Conservation (phyloP, 1,284 basidiomycete genomes). For the Papiliotrema fonsecae region DNA sequence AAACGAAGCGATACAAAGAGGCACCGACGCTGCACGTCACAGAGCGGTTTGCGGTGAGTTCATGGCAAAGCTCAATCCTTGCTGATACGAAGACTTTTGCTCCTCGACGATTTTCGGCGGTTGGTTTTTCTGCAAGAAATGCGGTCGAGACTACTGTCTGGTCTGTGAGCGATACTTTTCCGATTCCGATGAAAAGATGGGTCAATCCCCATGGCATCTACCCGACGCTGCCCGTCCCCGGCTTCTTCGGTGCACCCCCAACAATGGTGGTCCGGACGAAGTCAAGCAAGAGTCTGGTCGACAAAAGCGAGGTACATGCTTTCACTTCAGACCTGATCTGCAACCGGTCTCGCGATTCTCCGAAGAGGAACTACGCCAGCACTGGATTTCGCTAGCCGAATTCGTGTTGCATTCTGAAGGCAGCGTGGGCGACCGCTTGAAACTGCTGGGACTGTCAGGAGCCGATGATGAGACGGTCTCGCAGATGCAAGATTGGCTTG, state of each 20-base stretch:
- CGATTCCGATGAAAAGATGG: slow-evolving; percentile 57
- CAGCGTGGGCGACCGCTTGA: slow-evolving; percentile 19
- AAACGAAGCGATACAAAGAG: slow-evolving; percentile 62
- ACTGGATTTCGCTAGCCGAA: slow-evolving; percentile 36
- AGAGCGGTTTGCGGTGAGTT: slow-evolving; percentile 74
- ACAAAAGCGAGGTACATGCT: background rate
- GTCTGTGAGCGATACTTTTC: slow-evolving; percentile 72
- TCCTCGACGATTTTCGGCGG: slow-evolving; percentile 85
- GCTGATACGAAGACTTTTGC: slow-evolving; percentile 65
- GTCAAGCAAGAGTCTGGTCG: background rate
- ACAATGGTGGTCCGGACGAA: background rate
- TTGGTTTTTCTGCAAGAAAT: slow-evolving; percentile 82
- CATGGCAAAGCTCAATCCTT: slow-evolving; percentile 6
- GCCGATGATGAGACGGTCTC: slow-evolving; percentile 5
- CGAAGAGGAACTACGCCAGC: slow-evolving; percentile 58
- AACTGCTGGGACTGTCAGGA: slow-evolving; percentile 19
- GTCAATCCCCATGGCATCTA: slow-evolving; percentile 46
- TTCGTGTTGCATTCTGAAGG: slow-evolving; percentile 26
- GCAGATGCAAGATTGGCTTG: slow-evolving; percentile 5
- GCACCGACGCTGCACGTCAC: slow-evolving; percentile 64
- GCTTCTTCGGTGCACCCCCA: slow-evolving; percentile 19
- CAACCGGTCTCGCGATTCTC: slow-evolving; percentile 74
- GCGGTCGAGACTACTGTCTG: slow-evolving; percentile 82
- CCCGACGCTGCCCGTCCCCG: slow-evolving; percentile 46
- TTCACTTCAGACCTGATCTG: slow-evolving; percentile 54